Evolutionary conservation across 257 asterid genomes (phyloP).

Genomic region (Jacaranda copaia): DNA sequence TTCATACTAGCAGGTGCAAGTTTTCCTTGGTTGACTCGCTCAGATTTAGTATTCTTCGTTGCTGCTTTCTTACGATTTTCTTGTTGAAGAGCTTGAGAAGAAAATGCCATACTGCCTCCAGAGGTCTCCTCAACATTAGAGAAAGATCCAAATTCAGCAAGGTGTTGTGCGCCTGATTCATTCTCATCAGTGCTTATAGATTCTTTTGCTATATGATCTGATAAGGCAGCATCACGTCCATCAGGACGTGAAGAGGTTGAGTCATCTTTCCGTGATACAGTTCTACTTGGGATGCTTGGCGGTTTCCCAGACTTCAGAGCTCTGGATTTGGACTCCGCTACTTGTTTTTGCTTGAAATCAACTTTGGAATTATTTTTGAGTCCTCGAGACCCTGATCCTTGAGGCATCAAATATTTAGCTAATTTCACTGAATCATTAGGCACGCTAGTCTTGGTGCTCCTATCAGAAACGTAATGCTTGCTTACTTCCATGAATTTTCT

Average conservation of each 20-base stretch:
- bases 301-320: constrained; percentile 69
- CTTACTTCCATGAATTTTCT: constrained; percentile 96
- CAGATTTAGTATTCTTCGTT: constrained; percentile 48
- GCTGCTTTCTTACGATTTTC: constrained; percentile 60
- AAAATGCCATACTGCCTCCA: constrained; percentile 48
- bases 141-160: constrained; percentile 47
- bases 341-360: constrained; percentile 72
- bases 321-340: constrained; percentile 55
- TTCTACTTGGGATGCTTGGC: constrained; percentile 64
- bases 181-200: constrained; percentile 55
- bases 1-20: constrained; percentile 54
- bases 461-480: constrained; percentile 84
- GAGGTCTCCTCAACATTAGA: constrained; percentile 58
- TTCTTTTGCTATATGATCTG: constrained; percentile 46
- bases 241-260: constrained; percentile 52
- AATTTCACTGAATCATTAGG: constrained; percentile 65
- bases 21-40: constrained; percentile 63
- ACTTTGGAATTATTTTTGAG: constrained; percentile 58
- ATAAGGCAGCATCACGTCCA: constrained; percentile 42
- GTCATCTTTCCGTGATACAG: constrained; percentile 60
- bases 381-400: constrained; percentile 65
- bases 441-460: constrained; percentile 48
- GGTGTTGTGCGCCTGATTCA: constrained; percentile 56
- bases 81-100: constrained; percentile 57
- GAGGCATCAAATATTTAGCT: constrained; percentile 63